Base-by-base conservation (phyloP, 441 rosid species). In the Arabidopsis lyrata region DNA sequence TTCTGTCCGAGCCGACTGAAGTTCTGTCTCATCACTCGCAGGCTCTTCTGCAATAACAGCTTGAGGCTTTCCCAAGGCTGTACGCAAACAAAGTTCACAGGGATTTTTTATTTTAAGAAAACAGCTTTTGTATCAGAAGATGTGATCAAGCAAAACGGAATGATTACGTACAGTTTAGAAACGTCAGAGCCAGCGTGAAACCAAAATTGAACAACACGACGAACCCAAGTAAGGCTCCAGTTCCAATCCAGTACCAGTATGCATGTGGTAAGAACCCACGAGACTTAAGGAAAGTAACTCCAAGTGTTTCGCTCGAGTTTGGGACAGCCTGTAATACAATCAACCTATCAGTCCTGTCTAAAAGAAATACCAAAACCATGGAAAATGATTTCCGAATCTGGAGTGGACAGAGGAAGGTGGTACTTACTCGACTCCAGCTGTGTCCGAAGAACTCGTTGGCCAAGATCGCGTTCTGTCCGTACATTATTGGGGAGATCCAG, bases 401-500 rank as follows among this genome's bases (percentile, higher is more conserved):
- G 4, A 61, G 56, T 41, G 38, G 68, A 39, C 54, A 39, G 2
- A 11, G 38, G 29, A 57, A 16, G 36, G 20, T 74, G 63, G 44
- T 36, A 49, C 75, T 78, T 84, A 90, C 98, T 57, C 70, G 88
- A 12, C 76, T 81, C 98, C 98, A 93, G 34, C 86, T 84, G 31
- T 85, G 57, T 41, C 96, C 96, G 4, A 93, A 90, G 75, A 87
- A 93, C 77, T 91, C 98, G 45, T 93, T 93, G 58, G 83, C 88
- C 6, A 83, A 73, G 2, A 92, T 77, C 3, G 95, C 97, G 39
- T 87, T 86, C 75, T 92, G 96, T 35, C 81, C 95, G 24, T 92
- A 92, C 97, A 92, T 92, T 66, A 92, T 29, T 8, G 96, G 97
- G 5, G 96, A 92, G 42, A 72, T 29, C 96, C 95, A 92, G 72